Base-by-base conservation (phyloP, 1,284 basidiomycete genomes). In the Acaromyces ingoldii region DNA sequence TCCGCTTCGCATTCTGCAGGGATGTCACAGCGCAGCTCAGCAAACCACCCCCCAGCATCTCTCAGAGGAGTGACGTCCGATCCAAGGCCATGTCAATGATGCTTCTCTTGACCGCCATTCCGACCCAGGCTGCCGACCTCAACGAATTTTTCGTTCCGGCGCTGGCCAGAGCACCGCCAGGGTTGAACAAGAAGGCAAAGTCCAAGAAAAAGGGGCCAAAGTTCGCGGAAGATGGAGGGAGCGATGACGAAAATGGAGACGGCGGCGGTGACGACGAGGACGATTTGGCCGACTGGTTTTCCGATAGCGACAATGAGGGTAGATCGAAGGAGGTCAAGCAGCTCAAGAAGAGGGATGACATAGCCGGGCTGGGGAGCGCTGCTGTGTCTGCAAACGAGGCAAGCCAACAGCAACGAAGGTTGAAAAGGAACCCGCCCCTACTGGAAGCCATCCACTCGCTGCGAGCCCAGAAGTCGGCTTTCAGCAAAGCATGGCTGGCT, bases 1-100 rank as follows among this genome's bases (percentile, higher is more conserved):
- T 97, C 24, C 84, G 92, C 53, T 95, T 88, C 85, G 89, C 88
- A 76, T 95, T 95, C 78, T 82, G 96, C 55, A 83, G 87, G 33
- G 91, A 95, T 67, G 80, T 87, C 25, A 83, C 31, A 49, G 44
- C 39, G 34, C 25, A 34, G 25, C 49, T 29, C 41, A 31, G 17
- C 31, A 24, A 17, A 21, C 25, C 48, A 24, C 10, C 13, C 30
- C 13, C 31, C 43, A 29, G 24, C 25, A n/a, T 21, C 5, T 15
- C 21, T 22, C n/a, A 36, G 5, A 5, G 15, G 37, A 55, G 71
- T 80, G 21, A 74, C 53, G n/a, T 77, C 25, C 65, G 75, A 11
- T 59, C 79, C 29, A 92, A 91, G 76, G 76, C 90, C 1, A 80
- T 96, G 30, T 80, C 82, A 6, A 80, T 91, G 52, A 81, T 98